phyloP scores from a whole-genome alignment of 2,329 filamentous ascomycete genomes.

The Trichoderma atroviride region DNA sequence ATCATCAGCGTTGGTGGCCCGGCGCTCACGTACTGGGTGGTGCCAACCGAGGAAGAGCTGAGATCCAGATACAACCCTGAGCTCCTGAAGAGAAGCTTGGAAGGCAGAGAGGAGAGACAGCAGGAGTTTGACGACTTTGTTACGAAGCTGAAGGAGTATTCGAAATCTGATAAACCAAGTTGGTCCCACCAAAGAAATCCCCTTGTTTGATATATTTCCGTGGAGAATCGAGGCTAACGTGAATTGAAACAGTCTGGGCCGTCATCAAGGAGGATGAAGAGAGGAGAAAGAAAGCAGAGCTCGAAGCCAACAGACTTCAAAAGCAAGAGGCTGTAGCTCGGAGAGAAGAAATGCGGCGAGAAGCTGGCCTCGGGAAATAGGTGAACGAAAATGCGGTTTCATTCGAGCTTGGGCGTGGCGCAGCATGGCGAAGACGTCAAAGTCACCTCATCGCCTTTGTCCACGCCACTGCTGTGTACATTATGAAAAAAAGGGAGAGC shows the following conservation, averaged over 20 bases:
- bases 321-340: conserved; percentile 48
- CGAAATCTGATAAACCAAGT: conserved; percentile 92
- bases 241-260: conserved; percentile 48
- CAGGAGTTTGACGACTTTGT: conserved; percentile 92
- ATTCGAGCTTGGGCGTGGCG: not conserved
- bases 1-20: conserved; percentile 81
- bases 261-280: conserved; percentile 55
- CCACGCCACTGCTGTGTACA: conserved; percentile 12
- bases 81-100: conserved; percentile 84
- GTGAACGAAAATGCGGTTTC: not conserved
- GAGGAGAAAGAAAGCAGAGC: conserved; percentile 43
- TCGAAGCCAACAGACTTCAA: conserved; percentile 41
- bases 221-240: conserved; percentile 25
- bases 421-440: not conserved
- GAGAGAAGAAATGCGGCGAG: conserved; percentile 53
- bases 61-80: conserved; percentile 93
- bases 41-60: conserved; percentile 87
- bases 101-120: conserved; percentile 72
- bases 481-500: not conserved
- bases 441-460: not conserved
- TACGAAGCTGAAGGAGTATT: conserved; percentile 78
- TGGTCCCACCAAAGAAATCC: conserved; percentile 42
- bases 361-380: conserved; percentile 48
- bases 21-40: conserved; percentile 75
- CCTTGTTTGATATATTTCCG: not conserved